These are phyloP conservation scores for Xylaria hypoxylon DNA, from an alignment of 2,329 filamentous ascomycete genomes.

Conservation along the genomic window DNA sequence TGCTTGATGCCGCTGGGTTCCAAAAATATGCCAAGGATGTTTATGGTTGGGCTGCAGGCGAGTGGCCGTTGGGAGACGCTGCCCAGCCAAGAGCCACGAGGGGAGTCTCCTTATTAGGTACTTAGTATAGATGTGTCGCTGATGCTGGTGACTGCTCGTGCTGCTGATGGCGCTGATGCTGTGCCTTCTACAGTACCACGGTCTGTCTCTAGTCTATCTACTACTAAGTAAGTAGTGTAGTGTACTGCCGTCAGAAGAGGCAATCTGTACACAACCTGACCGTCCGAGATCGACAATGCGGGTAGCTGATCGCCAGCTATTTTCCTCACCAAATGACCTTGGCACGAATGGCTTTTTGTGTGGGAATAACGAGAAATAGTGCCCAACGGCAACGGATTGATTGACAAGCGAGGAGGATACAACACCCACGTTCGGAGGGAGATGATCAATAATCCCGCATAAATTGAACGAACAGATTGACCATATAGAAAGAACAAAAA, in stretches of 20 bases:
- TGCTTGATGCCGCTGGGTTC: conserved; percentile 17
- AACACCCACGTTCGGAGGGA: conserved; percentile 12
- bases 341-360: conserved; percentile 7
- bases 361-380: conserved; percentile 8
- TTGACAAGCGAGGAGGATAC: conserved; percentile 13
- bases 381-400: conserved; percentile 23
- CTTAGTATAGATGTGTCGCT: conserved; percentile 20
- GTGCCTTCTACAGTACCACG: too few relatives aligned
- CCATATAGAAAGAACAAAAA: neutral
- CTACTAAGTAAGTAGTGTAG: too few relatives aligned
- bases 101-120: conserved; percentile 33
- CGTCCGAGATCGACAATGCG: conserved; percentile 37
- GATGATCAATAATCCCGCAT: conserved; percentile 34
- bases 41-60: conserved; percentile 50
- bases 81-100: conserved; percentile 48
- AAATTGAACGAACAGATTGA: conserved; percentile 16
- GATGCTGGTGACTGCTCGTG: too few relatives aligned
- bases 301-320: conserved; percentile 36
- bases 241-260: conserved; percentile 16
- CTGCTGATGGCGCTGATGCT: neutral
- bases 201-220: neutral
- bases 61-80: conserved; percentile 46
- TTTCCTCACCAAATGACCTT: conserved; percentile 12
- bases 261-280: conserved; percentile 25
- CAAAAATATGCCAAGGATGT: conserved; percentile 27